Percentiles rank a stretch among this genome's conserved stretches.
phyloP scores from a whole-genome alignment of 164 flowering plant species.

The Magnolia sinica region DNA sequence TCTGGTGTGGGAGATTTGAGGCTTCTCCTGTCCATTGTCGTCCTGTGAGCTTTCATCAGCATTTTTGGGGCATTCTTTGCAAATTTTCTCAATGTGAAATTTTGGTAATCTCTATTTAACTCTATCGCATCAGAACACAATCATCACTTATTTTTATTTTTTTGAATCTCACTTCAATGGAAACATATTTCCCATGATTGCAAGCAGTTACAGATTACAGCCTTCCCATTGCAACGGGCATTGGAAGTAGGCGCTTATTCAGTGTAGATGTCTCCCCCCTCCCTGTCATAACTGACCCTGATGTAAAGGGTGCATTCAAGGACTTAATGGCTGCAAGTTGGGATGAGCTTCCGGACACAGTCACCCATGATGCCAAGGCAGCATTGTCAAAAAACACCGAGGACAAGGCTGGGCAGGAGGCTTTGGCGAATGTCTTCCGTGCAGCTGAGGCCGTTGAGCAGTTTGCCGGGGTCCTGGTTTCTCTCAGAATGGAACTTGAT shows the following conservation, averaged over 20 bases:
- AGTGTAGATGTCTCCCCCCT: constrained; percentile 57
- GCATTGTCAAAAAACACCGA: constrained; percentile 67
- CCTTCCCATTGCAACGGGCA: constrained; percentile 32
- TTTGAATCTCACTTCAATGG: neutral
- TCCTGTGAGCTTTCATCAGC: neutral
- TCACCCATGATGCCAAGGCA: constrained; percentile 47
- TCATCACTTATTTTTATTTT: neutral
- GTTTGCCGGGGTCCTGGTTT: constrained; percentile 56
- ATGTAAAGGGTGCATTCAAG: constrained; percentile 62
- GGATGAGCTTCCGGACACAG: constrained; percentile 69
- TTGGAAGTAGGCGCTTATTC: constrained; percentile 54
- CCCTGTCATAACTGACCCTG: constrained; percentile 68
- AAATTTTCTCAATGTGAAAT: no score
- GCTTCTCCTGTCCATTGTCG: neutral
- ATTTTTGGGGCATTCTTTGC: neutral
- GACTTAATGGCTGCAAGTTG: constrained; percentile 80
- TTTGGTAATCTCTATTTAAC: neutral
- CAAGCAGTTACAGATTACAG: constrained; percentile 28
- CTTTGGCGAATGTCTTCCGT: constrained; percentile 59
- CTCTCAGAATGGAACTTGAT: constrained; percentile 83
- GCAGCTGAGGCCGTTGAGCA: constrained; percentile 92
- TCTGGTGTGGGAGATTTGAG: neutral
- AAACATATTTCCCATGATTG: neutral
- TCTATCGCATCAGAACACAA: no score
- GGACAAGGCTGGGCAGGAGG: constrained; percentile 73